These are phyloP conservation scores for Ambrosiella beaveri DNA, from an alignment of 2,329 filamentous ascomycete genomes.

Conservation along the genomic window DNA sequence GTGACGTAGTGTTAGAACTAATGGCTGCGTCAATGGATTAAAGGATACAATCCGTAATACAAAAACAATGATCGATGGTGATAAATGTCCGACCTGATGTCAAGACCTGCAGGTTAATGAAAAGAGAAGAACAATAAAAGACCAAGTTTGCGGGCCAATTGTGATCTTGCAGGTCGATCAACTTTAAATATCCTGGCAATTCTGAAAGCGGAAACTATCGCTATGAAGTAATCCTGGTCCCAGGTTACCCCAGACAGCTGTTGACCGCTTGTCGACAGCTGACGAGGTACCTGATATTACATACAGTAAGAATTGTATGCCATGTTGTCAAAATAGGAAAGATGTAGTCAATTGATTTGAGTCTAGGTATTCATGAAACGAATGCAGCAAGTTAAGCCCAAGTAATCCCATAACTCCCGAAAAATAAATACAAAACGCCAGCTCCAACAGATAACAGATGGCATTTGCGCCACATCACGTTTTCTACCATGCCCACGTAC, in stretches of 20 bases:
- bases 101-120: neutral
- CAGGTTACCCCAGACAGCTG: neutral
- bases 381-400: no score
- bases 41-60: neutral
- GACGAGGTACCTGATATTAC: neutral
- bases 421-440: neutral
- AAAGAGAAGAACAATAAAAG: neutral
- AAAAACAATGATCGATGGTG: no score
- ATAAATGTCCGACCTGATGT: neutral
- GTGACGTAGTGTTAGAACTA: no score
- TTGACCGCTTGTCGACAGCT: neutral
- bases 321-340: neutral
- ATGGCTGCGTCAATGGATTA: neutral
- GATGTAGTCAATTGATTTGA: no score
- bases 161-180: neutral
- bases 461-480: neutral
- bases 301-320: neutral
- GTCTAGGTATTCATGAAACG: no score
- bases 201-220: neutral
- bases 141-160: neutral
- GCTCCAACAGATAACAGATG: neutral
- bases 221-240: neutral
- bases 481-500: conserved; percentile 84
- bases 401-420: neutral
- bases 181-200: neutral